Evolutionary conservation across 139 green algal species (phyloP), one percentile per base, ranked within the genome.

Genomic region (Nannochloris sp.): DNA sequence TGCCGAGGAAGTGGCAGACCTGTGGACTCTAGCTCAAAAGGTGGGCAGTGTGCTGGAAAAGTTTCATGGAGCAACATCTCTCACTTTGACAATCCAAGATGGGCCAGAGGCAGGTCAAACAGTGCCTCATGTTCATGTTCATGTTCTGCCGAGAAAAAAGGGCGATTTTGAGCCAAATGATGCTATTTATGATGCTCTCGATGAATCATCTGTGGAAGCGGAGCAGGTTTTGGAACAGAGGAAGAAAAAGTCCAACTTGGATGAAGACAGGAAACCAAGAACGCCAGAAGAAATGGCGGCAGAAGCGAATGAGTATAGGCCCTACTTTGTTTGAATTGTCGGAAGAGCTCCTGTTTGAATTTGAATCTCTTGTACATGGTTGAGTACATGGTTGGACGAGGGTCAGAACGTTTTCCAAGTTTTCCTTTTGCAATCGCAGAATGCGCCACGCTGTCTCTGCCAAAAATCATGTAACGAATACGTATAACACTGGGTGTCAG

Each of bases 81-180:
- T 95, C 24, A 96, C 87, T 0, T 67, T 95, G 1, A 80, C 84
- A 36, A 90, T 96, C 18, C 89, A 96, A 77, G 83, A 89, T 75
- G 83, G 83, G 0, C 71, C 78, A 5, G 53, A 68, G 11, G 88
- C 90, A 3, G 93, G 93, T 0, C 93, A 98, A 70, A 96, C 88
- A 0, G 90, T 98, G 23, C 82, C 90, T 4, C 93, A 98, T 75
- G 85, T 98, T 23, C 93, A 99, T 77, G 75, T 99, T 1, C 93
- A 99, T 74, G 62, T 95, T 16, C 70, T 99, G 63, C 93, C 93
- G 0, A 70, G 93, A n/a, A 81, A 66, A 44, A 14, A 61, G 2
- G 82, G 83, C 4, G 90, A 97, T 65, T 97, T 96, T 77, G 73
- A 83, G 43, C 74, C 78, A 12, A 98, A 97, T 78, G 92, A 99